phyloP scores from a whole-genome alignment of 2,329 filamentous ascomycete genomes.

The Orbilia brochopaga region DNA sequence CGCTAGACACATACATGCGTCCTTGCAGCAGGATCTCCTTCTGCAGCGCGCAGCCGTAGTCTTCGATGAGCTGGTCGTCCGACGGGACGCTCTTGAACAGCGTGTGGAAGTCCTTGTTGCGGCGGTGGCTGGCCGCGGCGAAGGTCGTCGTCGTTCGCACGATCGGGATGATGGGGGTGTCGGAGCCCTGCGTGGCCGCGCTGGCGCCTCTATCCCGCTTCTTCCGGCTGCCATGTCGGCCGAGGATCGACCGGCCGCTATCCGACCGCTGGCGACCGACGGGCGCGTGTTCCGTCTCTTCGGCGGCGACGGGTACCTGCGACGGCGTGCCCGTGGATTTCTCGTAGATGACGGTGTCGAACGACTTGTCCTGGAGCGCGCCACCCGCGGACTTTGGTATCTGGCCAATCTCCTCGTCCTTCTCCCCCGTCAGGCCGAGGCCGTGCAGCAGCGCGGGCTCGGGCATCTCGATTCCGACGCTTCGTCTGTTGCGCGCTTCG shows the following conservation, averaged over 20 bases:
- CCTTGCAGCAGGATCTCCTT: conserved; percentile 94
- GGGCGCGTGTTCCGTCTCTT: conserved; percentile 11
- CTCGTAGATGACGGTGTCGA: conserved; percentile 44
- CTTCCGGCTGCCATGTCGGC: conserved; percentile 66
- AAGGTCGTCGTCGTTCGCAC: conserved; percentile 74
- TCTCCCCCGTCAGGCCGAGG: conserved; percentile 36
- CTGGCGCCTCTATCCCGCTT: conserved; percentile 83
- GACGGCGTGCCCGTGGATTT: conserved; percentile 20
- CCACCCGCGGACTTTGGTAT: conserved; percentile 45
- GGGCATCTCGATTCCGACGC: conserved; percentile 28
- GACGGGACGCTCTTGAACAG: conserved; percentile 96
- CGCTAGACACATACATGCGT: conserved; percentile 92
- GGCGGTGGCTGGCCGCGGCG: conserved; percentile 92
- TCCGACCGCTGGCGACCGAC: conserved; percentile 35
- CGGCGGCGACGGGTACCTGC: conserved; percentile 20
- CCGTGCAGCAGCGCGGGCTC: conserved; percentile 38
- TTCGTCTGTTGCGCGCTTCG: conserved; percentile 25
- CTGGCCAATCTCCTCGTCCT: conserved; percentile 43
- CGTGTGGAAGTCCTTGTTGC: conserved; percentile 92
- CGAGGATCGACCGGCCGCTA: conserved; percentile 56
- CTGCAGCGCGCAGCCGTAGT: conserved; percentile 95
- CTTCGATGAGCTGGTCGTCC: conserved; percentile 96
- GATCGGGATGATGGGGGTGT: conserved; percentile 8
- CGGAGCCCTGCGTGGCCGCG: conserved; percentile 59
- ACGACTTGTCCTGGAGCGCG: conserved; percentile 31